A percentile compares a stretch with the other conserved stretches of the same genome.
Conservation (phyloP, 208 protist genomes). For the Jaenimonas drosophilae region DNA sequence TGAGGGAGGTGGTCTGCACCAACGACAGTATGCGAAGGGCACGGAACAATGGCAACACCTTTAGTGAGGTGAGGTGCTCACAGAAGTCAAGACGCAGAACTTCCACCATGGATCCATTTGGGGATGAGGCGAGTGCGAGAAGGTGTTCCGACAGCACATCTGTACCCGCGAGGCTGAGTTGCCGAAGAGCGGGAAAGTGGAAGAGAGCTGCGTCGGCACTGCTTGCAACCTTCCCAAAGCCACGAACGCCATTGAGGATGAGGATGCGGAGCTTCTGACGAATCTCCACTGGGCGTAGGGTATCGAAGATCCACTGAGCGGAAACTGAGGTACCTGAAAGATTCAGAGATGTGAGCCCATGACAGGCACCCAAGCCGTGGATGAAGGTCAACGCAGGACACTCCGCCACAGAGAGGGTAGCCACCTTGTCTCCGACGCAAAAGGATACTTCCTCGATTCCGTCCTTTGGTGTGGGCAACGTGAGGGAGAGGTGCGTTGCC, state of each 20-base stretch:
- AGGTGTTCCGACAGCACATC: background rate
- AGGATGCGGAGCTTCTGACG: conserved; percentile 3
- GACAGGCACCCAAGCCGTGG: too few species aligned
- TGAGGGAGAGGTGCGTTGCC: too few species aligned
- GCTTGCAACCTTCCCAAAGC: background rate
- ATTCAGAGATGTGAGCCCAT: too few species aligned
- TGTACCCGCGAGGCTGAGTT: conserved; percentile 1
- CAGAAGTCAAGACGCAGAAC: background rate
- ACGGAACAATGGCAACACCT: background rate
- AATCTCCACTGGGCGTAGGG: too few species aligned
- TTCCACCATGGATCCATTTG: background rate
- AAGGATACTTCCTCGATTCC: too few species aligned
- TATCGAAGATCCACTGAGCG: too few species aligned
- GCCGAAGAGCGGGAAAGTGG: background rate
- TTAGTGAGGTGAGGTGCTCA: background rate
- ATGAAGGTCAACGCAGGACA: background rate
- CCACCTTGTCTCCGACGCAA: too few species aligned
- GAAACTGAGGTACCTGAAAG: too few species aligned
- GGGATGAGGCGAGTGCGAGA: background rate
- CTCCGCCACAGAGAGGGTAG: background rate
- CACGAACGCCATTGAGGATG: background rate
- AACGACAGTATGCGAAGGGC: conserved; percentile 1
- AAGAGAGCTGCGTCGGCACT: too few species aligned
- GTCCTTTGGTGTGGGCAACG: too few species aligned
- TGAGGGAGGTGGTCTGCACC: background rate